A percentile compares a stretch with the other conserved stretches of the same genome.
phyloP scores from a whole-genome alignment of 352 stramenopile genomes.

The Phytopythium kandeliae region DNA sequence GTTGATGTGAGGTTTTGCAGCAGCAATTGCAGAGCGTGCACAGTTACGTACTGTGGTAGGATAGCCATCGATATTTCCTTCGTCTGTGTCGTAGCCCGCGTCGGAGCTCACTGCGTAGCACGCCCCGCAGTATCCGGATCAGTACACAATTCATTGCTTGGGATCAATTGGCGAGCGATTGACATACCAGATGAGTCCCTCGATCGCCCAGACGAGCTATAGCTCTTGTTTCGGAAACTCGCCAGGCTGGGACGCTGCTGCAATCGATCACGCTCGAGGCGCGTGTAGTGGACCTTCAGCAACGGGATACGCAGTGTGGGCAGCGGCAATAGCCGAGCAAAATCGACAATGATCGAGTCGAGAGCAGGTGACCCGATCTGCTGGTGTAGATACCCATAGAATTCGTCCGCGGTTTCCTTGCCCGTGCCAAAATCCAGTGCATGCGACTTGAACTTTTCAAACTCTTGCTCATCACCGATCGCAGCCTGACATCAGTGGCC shows the following conservation, averaged over 20 bases:
- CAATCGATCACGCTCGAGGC: conserved; percentile 24
- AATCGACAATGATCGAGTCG: conserved; percentile 72
- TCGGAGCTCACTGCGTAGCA: conserved; percentile 4
- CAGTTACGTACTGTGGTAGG: conserved; percentile 45
- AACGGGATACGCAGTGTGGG: conserved; percentile 52
- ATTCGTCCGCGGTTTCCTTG: conserved; percentile 51
- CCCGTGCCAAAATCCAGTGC: conserved; percentile 69
- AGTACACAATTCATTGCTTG: neutral
- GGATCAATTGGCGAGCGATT: conserved; percentile 11
- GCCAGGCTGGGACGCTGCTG: conserved; percentile 14
- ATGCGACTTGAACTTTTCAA: conserved; percentile 74
- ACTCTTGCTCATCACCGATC: conserved; percentile 50
- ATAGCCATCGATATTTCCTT: conserved; percentile 67
- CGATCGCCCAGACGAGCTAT: conserved; percentile 32
- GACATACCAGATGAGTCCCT: conserved; percentile 22
- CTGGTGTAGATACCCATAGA: conserved; percentile 61
- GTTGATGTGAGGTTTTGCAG: neutral
- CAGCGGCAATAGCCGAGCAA: conserved; percentile 67
- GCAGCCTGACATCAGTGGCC: conserved; percentile 12
- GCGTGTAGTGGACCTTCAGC: conserved; percentile 60
- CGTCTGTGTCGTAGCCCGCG: conserved; percentile 35
- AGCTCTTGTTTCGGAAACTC: conserved; percentile 59
- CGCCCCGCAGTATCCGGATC: neutral
- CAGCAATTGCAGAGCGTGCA: neutral
- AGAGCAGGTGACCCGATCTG: conserved; percentile 51